A percentile compares a stretch with the other conserved stretches of the same genome.
phyloP scores from a whole-genome alignment of 352 stramenopile genomes.

The Pythium phragmitis region DNA sequence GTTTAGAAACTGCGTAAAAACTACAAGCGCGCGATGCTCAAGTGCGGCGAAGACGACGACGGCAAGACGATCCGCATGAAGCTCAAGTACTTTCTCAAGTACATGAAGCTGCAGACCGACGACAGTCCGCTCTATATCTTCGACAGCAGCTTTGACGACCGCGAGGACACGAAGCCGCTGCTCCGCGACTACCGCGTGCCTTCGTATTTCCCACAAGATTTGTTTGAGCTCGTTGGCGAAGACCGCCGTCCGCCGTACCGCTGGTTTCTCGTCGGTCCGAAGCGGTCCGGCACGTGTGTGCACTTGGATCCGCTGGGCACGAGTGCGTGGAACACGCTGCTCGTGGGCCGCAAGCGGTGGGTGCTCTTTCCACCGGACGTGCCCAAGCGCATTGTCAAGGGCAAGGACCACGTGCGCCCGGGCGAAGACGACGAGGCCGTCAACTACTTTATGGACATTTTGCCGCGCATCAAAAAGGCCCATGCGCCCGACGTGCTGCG shows the following conservation, averaged over 20 bases:
- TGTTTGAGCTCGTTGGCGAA: constrained; percentile 84
- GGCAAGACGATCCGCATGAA: constrained; percentile 79
- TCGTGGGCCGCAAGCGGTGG: constrained; percentile 95
- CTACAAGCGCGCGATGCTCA: constrained; percentile 78
- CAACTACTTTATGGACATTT: constrained; percentile 92
- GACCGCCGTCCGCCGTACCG: constrained; percentile 92
- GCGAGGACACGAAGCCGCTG: constrained; percentile 74
- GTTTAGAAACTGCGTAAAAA: constrained; percentile 51
- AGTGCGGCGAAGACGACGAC: constrained; percentile 81
- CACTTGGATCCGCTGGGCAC: constrained; percentile 96
- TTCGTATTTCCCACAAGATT: constrained; percentile 78
- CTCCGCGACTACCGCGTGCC: constrained; percentile 78
- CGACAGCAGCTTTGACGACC: constrained; percentile 92
- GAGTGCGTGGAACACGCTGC: constrained; percentile 96
- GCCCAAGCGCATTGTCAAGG: constrained; percentile 65
- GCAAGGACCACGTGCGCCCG: constrained; percentile 85
- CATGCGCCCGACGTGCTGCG: constrained; percentile 49
- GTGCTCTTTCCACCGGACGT: constrained; percentile 94
- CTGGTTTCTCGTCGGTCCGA: constrained; percentile 95
- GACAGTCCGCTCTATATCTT: constrained; percentile 97
- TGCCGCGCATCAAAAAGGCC: constrained; percentile 85
- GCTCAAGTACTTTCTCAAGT: constrained; percentile 81
- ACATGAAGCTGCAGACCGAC: constrained; percentile 75
- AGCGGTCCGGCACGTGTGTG: constrained; percentile 91
- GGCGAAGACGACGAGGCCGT: constrained; percentile 91